These are phyloP conservation scores for Lotus japonicus DNA, from an alignment of 306 rosid species.

Conservation along the genomic window DNA sequence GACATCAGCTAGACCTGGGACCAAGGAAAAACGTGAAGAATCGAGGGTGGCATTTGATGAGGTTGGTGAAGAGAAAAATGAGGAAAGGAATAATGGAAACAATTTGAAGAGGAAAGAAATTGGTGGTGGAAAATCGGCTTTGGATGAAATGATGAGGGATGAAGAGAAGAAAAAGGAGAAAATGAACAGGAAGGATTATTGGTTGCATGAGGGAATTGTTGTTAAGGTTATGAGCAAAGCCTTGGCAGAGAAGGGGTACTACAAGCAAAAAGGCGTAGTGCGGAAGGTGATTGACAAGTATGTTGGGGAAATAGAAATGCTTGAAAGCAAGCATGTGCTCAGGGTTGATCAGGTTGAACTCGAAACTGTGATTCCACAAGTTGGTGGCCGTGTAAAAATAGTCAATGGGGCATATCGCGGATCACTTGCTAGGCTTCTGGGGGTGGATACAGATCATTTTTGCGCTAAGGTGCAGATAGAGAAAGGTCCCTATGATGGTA, in stretches of 20 bases:
- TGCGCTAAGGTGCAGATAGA: slow-evolving; percentile 86
- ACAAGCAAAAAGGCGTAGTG: slow-evolving; percentile 82
- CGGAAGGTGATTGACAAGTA: slow-evolving; percentile 73
- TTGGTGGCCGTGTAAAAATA: slow-evolving; percentile 79
- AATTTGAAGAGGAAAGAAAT: slow-evolving; percentile 35
- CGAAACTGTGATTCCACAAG: slow-evolving; percentile 85
- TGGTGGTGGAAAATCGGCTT: slow-evolving; percentile 40
- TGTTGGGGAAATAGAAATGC: slow-evolving; percentile 85
- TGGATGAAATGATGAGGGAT: slow-evolving; percentile 78
- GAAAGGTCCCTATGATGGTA: slow-evolving; percentile 90
- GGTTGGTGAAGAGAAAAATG: slow-evolving; percentile 42
- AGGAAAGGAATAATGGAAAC: slow-evolving; percentile 24
- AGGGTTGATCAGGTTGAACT: slow-evolving; percentile 87
- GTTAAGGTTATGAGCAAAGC: slow-evolving; percentile 91
- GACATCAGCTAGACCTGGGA: slow-evolving; percentile 25
- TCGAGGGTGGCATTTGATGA: slow-evolving; percentile 53
- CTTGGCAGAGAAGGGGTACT: slow-evolving; percentile 79
- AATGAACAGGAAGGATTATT: slow-evolving; percentile 78
- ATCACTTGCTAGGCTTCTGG: slow-evolving; percentile 57
- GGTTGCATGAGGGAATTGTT: slow-evolving; percentile 70
- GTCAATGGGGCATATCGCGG: slow-evolving; percentile 92
- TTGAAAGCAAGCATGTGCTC: slow-evolving; percentile 76
- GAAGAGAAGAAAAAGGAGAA: slow-evolving; percentile 86
- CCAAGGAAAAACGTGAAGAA: slow-evolving; percentile 39
- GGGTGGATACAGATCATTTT: slow-evolving; percentile 57